Percentiles rank a stretch among this genome's conserved stretches.
Evolutionary conservation across 164 flowering plant species (phyloP).

Genomic region (Protea cynaroides): DNA sequence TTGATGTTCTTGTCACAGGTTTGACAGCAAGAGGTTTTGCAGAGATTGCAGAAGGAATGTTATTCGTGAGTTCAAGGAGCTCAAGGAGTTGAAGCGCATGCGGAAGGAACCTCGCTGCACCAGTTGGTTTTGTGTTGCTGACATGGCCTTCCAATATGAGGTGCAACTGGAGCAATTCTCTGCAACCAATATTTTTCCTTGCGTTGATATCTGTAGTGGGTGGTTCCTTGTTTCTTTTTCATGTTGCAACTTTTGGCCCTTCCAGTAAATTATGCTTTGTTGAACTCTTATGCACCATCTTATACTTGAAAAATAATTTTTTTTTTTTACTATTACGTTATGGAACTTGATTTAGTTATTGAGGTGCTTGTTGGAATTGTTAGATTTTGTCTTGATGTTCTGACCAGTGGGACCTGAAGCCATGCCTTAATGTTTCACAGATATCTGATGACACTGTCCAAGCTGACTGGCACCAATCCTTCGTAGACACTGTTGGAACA

Average conservation of each 20-base stretch:
- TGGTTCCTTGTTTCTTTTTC: conserved; percentile 6
- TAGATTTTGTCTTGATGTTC: not conserved
- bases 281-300: not conserved
- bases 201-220: not conserved
- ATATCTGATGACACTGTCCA: conserved; percentile 62
- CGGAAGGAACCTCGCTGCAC: conserved; percentile 83
- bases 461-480: conserved; percentile 92
- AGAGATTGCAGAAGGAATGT: conserved; percentile 99
- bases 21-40: conserved; percentile 98
- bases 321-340: not conserved
- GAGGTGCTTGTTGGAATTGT: not conserved
- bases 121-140: conserved; percentile 94
- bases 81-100: conserved; percentile 94
- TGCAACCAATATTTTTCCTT: not conserved
- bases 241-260: not conserved
- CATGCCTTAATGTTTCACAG: conserved; percentile 31
- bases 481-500: conserved; percentile 59
- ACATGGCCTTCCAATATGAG: conserved; percentile 88
- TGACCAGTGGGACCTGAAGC: conserved; percentile 2
- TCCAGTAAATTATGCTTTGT: not conserved
- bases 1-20: conserved; percentile 50
- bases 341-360: not conserved
- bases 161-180: conserved; percentile 26
- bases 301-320: not conserved
- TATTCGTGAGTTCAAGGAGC: conserved; percentile 95